Evolutionary conservation across 352 stramenopile species (phyloP), one percentile per base, ranked within the genome.

Genomic region (Pythium plurisporium): DNA sequence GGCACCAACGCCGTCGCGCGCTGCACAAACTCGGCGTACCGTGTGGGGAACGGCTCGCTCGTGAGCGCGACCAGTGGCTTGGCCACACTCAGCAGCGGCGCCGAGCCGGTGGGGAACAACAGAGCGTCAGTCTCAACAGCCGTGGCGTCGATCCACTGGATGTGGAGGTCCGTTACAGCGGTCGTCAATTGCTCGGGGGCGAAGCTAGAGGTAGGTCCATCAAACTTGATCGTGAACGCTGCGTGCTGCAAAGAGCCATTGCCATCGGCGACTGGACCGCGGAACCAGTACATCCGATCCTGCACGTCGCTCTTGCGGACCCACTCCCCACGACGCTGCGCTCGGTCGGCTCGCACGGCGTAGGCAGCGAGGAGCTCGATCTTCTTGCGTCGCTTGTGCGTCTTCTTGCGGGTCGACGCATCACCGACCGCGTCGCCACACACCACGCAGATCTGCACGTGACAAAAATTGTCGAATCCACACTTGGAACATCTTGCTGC

Each of bases 281-380:
- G 46, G 52, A 49, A 61, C 65, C 65, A 73, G 56, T 51, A 69
- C 12, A 60, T 26, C 15, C 46, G 45, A 27, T 57, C 61, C 20
- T 64, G 33, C 15, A 69, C 56, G 27, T 73, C 65, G 12, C 52
- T 47, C 33, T 60, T 58, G 25, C 65, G 65, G 1, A 41, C 26
- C 61, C 61, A 73, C 46, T 70, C 55, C 6, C 54, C 58, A 23
- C 65, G 61, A 5, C 14, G 26, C 2, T 36, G 6, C 2, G 37
- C 58, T 9, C 38, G 49, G 9, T 43, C 33, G 2, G 20, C 25
- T 1, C 59, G 59, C 34, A 40, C 57, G 6, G 43, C 25, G 38
- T 45, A 38, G 22, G 27, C 34, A 9, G 25, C 17, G 0, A 56
- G 36, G 4, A 20, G 26, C 17, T 25, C 26, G 20, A 29, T 14